Percentiles rank a stretch among this genome's conserved stretches.
Evolutionary conservation across 805 yeast species (phyloP).

Genomic region (Metschnikowia arizonensis): DNA sequence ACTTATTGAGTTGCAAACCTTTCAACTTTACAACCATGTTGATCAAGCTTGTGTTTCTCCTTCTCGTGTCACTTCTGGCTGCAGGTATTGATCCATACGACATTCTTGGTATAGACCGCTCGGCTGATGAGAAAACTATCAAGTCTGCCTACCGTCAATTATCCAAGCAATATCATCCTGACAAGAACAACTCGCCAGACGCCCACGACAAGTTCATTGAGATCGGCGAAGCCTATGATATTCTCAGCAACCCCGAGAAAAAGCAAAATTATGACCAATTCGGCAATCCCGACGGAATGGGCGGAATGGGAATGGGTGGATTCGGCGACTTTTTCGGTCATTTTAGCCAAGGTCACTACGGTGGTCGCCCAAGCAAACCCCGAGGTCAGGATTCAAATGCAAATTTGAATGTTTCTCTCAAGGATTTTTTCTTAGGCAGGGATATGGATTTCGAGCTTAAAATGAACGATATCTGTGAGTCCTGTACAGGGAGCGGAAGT

Average conservation of each 20-base stretch:
- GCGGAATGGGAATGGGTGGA: constrained; percentile 20
- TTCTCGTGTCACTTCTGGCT: constrained; percentile 13
- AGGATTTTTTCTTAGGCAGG: constrained; percentile 69
- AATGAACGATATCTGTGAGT: constrained; percentile 70
- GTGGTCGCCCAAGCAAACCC: constrained; percentile 38
- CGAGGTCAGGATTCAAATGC: constrained; percentile 63
- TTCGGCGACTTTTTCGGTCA: constrained; percentile 54
- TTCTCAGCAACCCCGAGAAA: constrained; percentile 68
- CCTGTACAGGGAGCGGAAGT: constrained; percentile 83
- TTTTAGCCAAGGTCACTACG: constrained; percentile 39
- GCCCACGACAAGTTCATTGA: constrained; percentile 87
- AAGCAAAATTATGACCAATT: constrained; percentile 63
- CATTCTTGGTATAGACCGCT: constrained; percentile 63
- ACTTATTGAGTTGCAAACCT: neutral
- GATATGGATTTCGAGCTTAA: constrained; percentile 55
- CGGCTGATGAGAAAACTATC: constrained; percentile 76
- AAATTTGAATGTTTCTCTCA: constrained; percentile 51
- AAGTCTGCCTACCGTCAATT: constrained; percentile 79
- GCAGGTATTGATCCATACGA: constrained; percentile 45
- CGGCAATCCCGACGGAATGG: constrained; percentile 61
- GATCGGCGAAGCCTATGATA: constrained; percentile 91
- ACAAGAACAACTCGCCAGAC: constrained; percentile 79
- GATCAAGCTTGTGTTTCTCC: constrained; percentile 2
- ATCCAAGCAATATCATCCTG: constrained; percentile 89
- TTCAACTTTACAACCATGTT: neutral